Evolutionary conservation across 2,329 filamentous ascomycete species (phyloP), one percentile per base, ranked within the genome.

Genomic region (Parastagonospora avenae): DNA sequence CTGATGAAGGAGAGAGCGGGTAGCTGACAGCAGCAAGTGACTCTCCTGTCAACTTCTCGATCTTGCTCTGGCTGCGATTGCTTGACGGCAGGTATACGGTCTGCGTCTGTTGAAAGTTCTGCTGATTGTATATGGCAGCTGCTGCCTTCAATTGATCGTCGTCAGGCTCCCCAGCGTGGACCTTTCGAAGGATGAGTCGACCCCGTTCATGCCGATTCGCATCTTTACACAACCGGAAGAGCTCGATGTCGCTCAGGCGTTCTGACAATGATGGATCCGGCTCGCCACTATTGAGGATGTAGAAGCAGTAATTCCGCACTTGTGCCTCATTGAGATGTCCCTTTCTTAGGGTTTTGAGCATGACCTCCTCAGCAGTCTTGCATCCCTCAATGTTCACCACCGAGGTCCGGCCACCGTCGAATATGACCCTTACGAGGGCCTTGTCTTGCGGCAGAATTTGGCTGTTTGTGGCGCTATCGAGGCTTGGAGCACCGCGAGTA

Each of bases 251-350:
- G 30, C 88, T 87, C 33, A 97, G 80, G 42, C 90, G 86, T 53
- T 92, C 87, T 71, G 91, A 95, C 67, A 92, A 86, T 42, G 82
- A 84, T 28, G 91, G 88, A 61, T 94, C 88, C 1, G 92, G 87
- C 41, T 97, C 91, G 33, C 91, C 79, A 43, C 92, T 93, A 60
- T 91, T 88, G 51, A 97, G 80, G 1, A 96, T 88, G 80, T 94
- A 97, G 77, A 99, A 97, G 78, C 92, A 97, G 76, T 96, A 97
- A 68, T 95, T 96, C 65, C 92, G 86, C 71, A 94, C 90, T 66
- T 97, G 92, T 56, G 93, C 90, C 68, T 96, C 92, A 16, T 92
- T 90, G 28, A 96, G 82, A 35, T 87, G 86, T 57, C 96, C 90
- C 73, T 97, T 97, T 61, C 89, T 86, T 38, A 97, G 77, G 0